Base-by-base conservation (phyloP, 176 grass and related monocot species). In the Phoenix dactylifera region DNA sequence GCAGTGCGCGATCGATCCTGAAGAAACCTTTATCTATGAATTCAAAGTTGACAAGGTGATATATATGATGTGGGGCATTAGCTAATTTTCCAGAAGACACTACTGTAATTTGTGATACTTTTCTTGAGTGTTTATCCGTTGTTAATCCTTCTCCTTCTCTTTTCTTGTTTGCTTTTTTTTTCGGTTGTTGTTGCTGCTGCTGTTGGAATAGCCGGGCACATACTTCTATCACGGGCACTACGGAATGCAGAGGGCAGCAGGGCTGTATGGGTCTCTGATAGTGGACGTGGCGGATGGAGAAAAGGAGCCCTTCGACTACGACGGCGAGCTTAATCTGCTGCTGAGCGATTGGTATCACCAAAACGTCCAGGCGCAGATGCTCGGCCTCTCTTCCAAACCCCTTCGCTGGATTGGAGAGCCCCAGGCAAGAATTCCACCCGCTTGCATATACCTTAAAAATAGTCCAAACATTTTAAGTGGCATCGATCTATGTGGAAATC, bases 141-240 rank as follows among this genome's bases (percentile, higher is more conserved):
- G 10, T 44, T 44, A 14, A 54, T 29, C 16, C 6, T 6, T 49
- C 6, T 1, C 20, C 20, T 20, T 20, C 20, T 20, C 20, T 16
- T 44, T 12, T 20, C 3, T n/a, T 26, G 6, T 20, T 5, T 51
- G 18, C 1, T 53, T 28, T 65, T 49, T 60, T 49, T 64, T 57
- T 7, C 14, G 17, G 17, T 50, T 25, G 62, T 22, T 12, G 15
- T 6, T 22, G 28, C 6, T 16, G 23, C 16, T 39, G 6, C 2
- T 10, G 35, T 44, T 14, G 35, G 35, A 44, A 44, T 39, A 89
- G 86, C 78, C 79, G 0, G 89, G 89, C 1, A 95, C 89, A 24
- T 95, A 78, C 67, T 86, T 95, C 73, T 89, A 89, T 67, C 90
- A 95, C 5, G 90, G 90, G n/a, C 85, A 95, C 72, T 89, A 78